Conservation (phyloP, 345 rosid species). For the Brassica incana region DNA sequence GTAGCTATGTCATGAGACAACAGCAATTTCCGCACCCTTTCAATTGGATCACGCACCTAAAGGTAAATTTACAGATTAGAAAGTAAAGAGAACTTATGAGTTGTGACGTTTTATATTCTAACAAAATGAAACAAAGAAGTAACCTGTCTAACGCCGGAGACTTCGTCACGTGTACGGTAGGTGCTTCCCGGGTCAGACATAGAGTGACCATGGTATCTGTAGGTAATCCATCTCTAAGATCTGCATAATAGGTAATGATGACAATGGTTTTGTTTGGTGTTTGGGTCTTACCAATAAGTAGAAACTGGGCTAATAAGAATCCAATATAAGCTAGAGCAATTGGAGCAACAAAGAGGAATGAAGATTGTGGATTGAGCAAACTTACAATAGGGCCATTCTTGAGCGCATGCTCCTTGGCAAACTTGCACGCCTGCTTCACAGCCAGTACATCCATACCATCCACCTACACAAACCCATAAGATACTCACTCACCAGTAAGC, state of each 20-base stretch:
- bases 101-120: not conserved
- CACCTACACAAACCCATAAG: constrained; percentile 48
- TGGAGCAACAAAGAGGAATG: not conserved
- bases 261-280: not conserved
- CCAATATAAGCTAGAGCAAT: not conserved
- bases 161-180: constrained; percentile 96
- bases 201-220: constrained; percentile 98
- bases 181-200: constrained; percentile 99
- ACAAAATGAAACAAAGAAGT: constrained; percentile 8
- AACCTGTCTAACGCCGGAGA: constrained; percentile 93
- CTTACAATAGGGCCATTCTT: constrained; percentile 98
- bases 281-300: not conserved
- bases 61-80: not conserved
- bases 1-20: constrained; percentile 78
- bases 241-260: constrained; percentile 38
- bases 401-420: constrained; percentile 87
- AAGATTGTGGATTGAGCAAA: constrained; percentile 17
- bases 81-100: not conserved
- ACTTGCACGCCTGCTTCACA: constrained; percentile 95
- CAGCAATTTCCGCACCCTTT: constrained; percentile 78
- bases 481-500: constrained; percentile 7
- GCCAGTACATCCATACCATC: constrained; percentile 98
- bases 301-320: not conserved
- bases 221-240: constrained; percentile 98
- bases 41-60: constrained; percentile 95